phyloP scores from a whole-genome alignment of 352 stramenopile genomes.

The Salisapilia sapeloensis region DNA sequence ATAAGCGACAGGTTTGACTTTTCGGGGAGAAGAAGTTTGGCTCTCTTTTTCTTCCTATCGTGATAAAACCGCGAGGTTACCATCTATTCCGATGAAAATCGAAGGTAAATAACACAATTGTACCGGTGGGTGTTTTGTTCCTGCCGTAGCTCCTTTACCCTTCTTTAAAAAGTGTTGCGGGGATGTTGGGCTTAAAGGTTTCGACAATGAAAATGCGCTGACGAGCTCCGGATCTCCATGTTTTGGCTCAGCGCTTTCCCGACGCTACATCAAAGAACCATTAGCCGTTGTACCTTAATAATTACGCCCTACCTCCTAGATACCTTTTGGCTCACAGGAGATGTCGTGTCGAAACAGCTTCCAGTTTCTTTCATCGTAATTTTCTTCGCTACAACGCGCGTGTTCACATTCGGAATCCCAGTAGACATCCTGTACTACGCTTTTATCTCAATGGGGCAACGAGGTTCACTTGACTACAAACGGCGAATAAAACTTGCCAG shows the following conservation, averaged over 20 bases:
- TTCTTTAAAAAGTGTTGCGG: too few species aligned
- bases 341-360: slow-evolving; percentile 93
- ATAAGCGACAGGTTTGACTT: slow-evolving; percentile 70
- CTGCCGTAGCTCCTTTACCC: too few species aligned
- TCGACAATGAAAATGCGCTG: slow-evolving; percentile 85
- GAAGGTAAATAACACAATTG: too few species aligned
- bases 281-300: slow-evolving; percentile 17
- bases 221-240: slow-evolving; percentile 34
- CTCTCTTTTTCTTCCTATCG: slow-evolving; percentile 25
- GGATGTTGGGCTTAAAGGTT: slow-evolving; percentile 62
- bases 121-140: too few species aligned
- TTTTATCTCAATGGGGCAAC: too few species aligned
- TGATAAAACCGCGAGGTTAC: too few species aligned
- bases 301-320: slow-evolving; percentile 9
- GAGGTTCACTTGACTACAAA: too few species aligned
- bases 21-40: slow-evolving; percentile 20
- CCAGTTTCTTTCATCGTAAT: slow-evolving; percentile 78
- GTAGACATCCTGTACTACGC: slow-evolving; percentile 26
- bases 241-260: slow-evolving; percentile 7
- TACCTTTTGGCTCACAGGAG: too few species aligned
- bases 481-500: too few species aligned
- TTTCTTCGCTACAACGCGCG: slow-evolving; percentile 61
- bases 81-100: too few species aligned
- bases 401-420: slow-evolving; percentile 72
- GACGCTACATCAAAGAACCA: neutral